A percentile compares a stretch with the other conserved stretches of the same genome.
Conservation (phyloP, 1,284 basidiomycete genomes). For the Ceratobasidium sp. region DNA sequence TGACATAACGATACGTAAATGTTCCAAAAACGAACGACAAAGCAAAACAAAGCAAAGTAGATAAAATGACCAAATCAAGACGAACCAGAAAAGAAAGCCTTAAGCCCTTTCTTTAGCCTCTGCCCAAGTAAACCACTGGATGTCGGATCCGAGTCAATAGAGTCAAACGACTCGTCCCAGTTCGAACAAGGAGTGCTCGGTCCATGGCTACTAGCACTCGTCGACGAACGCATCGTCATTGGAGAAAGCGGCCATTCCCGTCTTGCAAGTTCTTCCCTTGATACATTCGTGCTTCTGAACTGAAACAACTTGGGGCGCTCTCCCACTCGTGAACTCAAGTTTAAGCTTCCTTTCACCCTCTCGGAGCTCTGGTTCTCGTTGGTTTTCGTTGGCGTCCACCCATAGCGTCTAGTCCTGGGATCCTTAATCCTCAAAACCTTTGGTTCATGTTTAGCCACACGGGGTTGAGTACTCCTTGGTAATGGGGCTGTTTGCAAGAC, state of each 20-base stretch:
- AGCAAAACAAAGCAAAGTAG: conserved; percentile 12
- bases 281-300: background rate
- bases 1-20: too few relatives aligned
- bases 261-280: background rate
- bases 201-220: background rate
- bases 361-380: too few relatives aligned
- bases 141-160: background rate
- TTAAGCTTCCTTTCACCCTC: background rate
- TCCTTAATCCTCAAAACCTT: background rate
- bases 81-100: conserved; percentile 16
- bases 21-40: conserved; percentile 13
- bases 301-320: background rate
- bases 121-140: conserved; percentile 1
- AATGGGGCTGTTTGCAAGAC: conserved; percentile 15
- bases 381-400: background rate
- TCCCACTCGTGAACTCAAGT: background rate
- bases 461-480: background rate
- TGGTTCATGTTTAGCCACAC: background rate
- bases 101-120: conserved; percentile 13
- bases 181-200: background rate
- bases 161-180: background rate
- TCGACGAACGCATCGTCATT: background rate
- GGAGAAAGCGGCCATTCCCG: background rate
- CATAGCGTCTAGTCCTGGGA: background rate
- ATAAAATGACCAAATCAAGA: background rate